phyloP scores from a whole-genome alignment of 768 basidiomycete species.

The Russula brevipes region DNA sequence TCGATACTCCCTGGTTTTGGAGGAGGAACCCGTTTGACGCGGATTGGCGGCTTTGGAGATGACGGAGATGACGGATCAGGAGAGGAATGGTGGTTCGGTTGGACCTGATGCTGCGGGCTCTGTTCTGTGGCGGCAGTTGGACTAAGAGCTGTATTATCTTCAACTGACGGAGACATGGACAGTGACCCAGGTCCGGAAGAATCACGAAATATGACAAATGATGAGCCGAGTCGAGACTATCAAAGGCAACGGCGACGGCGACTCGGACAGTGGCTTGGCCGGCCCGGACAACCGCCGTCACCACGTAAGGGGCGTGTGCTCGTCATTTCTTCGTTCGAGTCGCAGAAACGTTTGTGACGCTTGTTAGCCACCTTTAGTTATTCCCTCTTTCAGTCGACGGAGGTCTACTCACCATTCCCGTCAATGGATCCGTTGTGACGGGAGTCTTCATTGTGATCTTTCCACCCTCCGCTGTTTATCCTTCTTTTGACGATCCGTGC shows the following conservation, averaged over 20 bases:
- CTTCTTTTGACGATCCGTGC: background rate
- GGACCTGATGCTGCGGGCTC: slow-evolving; percentile 5
- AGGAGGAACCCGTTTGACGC: slow-evolving; percentile 7
- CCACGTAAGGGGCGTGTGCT: background rate
- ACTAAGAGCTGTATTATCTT: slow-evolving; percentile 2
- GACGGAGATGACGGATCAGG: slow-evolving; percentile 1
- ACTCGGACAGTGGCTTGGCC: too few relatives aligned
- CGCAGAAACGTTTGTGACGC: background rate
- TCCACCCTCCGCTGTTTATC: background rate
- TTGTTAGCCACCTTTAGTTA: background rate
- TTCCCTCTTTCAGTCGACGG: background rate
- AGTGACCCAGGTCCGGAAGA: slow-evolving; percentile 3
- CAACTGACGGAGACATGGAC: slow-evolving; percentile 19
- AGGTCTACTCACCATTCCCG: background rate
- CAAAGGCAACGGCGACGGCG: background rate
- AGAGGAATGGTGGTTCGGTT: slow-evolving; percentile 6
- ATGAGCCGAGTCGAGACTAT: background rate
- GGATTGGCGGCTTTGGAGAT: slow-evolving; percentile 10
- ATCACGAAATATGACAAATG: background rate
- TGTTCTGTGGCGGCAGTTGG: background rate
- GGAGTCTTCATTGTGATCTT: too few relatives aligned
- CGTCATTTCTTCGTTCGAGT: background rate
- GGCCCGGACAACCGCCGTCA: slow-evolving; percentile 8
- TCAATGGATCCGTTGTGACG: background rate
- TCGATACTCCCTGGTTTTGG: slow-evolving; percentile 25